A percentile compares a stretch with the other conserved stretches of the same genome.
Evolutionary conservation across 768 basidiomycete genomes (phyloP).

Genomic region (Udeniomyces megalosporus): DNA sequence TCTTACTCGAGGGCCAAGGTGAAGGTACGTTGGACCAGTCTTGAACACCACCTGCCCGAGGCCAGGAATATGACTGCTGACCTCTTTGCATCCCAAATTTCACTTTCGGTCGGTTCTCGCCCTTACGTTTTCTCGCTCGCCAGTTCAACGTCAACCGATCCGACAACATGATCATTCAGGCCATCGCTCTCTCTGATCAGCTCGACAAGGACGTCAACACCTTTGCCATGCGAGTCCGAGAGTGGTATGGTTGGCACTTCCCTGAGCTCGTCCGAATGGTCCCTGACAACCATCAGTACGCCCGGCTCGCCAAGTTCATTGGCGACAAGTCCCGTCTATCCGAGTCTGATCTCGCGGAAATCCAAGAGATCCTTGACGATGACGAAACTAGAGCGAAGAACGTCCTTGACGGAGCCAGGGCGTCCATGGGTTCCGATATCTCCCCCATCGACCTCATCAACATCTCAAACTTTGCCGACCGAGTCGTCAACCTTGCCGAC

Average conservation of each 20-base stretch:
- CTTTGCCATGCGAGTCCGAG: slow-evolving; percentile 95
- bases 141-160: slow-evolving; percentile 99
- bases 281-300: slow-evolving; percentile 89
- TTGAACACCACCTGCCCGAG: neutral
- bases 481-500: slow-evolving; percentile 86
- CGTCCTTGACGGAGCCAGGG: slow-evolving; percentile 75
- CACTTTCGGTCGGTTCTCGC: neutral
- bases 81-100: too few relatives aligned
- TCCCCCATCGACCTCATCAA: slow-evolving; percentile 88
- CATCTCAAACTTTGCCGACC: slow-evolving; percentile 91
- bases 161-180: slow-evolving; percentile 98
- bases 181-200: slow-evolving; percentile 91
- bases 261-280: slow-evolving; percentile 98
- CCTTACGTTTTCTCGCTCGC: slow-evolving; percentile 25
- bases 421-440: slow-evolving; percentile 97
- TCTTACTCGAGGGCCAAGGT: slow-evolving; percentile 58
- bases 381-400: slow-evolving; percentile 77
- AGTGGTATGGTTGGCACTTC: slow-evolving; percentile 99
- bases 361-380: slow-evolving; percentile 86
- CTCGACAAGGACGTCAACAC: slow-evolving; percentile 99
- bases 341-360: slow-evolving; percentile 77
- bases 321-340: slow-evolving; percentile 74
- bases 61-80: neutral
- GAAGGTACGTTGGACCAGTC: slow-evolving; percentile 4
- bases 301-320: slow-evolving; percentile 81